phyloP scores from a whole-genome alignment of 805 yeast genomes.

The Pichia ethanolica region DNA sequence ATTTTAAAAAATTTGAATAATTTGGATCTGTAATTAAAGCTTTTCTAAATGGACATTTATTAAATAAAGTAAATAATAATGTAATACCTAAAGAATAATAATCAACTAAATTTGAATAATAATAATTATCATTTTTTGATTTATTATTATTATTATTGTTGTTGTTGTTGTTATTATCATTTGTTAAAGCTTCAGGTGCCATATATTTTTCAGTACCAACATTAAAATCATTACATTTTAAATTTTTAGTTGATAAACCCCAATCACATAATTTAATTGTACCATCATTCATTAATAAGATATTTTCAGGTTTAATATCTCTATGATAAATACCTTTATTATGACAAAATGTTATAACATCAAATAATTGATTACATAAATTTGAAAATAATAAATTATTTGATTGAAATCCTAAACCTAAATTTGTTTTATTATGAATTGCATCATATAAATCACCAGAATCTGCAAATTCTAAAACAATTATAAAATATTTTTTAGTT shows the following conservation, averaged over 20 bases:
- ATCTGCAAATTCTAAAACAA: constrained; percentile 61
- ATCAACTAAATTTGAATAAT: constrained; percentile 43
- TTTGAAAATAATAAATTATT: constrained; percentile 18
- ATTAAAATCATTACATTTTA: constrained; percentile 28
- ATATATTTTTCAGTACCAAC: constrained; percentile 56
- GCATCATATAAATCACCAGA: constrained; percentile 64
- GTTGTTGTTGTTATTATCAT: background rate
- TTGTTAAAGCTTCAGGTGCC: constrained; percentile 42
- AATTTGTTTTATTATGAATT: constrained; percentile 26
- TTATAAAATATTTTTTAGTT: constrained; percentile 40
- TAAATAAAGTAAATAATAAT: constrained; percentile 41
- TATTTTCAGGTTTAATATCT: constrained; percentile 69
- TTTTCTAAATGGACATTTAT: constrained; percentile 45
- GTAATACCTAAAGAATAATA: constrained; percentile 51
- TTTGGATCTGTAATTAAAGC: constrained; percentile 33
- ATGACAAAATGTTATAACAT: constrained; percentile 51
- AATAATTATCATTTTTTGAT: constrained; percentile 11
- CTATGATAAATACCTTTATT: constrained; percentile 55
- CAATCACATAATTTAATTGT: constrained; percentile 62
- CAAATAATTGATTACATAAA: constrained; percentile 41
- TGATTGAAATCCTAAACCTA: constrained; percentile 22
- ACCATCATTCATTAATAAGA: constrained; percentile 44
- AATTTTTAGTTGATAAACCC: constrained; percentile 51
- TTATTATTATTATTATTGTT: no score
- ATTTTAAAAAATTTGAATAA: constrained; percentile 35